Percentiles rank a stretch among this genome's conserved stretches.
These are phyloP conservation scores for Nyssa sinensis DNA, from an alignment of 148 eudicot genomes.

Conservation along the genomic window DNA sequence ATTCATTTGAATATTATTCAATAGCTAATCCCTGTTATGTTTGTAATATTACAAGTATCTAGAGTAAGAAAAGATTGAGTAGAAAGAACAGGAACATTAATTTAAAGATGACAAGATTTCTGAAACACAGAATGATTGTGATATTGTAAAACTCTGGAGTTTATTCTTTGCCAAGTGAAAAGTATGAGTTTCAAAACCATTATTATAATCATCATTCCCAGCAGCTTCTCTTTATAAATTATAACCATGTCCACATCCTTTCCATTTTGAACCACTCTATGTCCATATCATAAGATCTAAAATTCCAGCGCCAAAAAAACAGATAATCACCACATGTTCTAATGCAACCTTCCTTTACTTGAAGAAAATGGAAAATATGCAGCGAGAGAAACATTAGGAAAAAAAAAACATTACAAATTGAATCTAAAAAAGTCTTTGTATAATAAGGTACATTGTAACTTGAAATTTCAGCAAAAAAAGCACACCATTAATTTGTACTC, in stretches of 20 bases:
- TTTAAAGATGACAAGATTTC: not conserved
- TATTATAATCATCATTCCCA: too few relatives aligned
- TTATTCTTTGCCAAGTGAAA: not conserved
- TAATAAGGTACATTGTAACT: not conserved
- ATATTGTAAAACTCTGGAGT: not conserved
- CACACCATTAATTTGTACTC: not conserved
- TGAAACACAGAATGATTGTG: not conserved
- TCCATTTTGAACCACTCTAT: not conserved
- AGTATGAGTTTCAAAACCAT: not conserved
- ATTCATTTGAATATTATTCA: too few relatives aligned
- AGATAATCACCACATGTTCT: not conserved
- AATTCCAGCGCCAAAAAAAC: not conserved
- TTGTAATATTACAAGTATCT: too few relatives aligned
- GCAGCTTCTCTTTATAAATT: too few relatives aligned
- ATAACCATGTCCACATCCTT: too few relatives aligned
- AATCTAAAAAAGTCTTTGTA: too few relatives aligned
- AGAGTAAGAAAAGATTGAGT: too few relatives aligned
- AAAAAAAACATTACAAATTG: not conserved
- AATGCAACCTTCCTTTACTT: not conserved
- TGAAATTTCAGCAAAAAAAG: not conserved
- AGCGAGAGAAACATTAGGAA: not conserved
- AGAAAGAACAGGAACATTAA: too few relatives aligned
- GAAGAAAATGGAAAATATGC: not conserved
- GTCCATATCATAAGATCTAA: not conserved
- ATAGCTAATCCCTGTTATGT: too few relatives aligned